These are phyloP conservation scores for Verticillium nonalfalfae DNA, from an alignment of 2,329 filamentous ascomycete genomes.

Conservation along the genomic window DNA sequence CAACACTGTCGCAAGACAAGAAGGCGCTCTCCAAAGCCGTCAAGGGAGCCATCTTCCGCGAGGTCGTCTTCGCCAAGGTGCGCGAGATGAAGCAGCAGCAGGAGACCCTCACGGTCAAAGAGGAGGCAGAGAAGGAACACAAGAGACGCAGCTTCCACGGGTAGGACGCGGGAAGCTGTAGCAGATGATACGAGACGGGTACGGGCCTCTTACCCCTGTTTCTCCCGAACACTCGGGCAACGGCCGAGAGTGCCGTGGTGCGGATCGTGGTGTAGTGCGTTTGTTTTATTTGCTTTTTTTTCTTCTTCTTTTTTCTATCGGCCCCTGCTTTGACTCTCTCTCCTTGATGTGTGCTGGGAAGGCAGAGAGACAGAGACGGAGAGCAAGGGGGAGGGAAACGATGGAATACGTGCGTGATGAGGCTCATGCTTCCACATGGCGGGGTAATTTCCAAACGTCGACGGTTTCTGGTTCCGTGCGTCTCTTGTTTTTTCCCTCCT, in stretches of 20 bases:
- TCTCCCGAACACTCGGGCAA: too few relatives aligned
- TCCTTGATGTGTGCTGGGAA: too few relatives aligned
- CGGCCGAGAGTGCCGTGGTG: background rate
- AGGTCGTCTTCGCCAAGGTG: constrained; percentile 91
- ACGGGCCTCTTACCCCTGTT: too few relatives aligned
- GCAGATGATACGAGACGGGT: background rate
- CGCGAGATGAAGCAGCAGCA: constrained; percentile 86
- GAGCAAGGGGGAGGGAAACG: too few relatives aligned
- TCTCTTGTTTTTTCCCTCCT: background rate
- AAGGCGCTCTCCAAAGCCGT: constrained; percentile 39
- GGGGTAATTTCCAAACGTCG: background rate
- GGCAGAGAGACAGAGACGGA: too few relatives aligned
- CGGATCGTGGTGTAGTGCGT: background rate
- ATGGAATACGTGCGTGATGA: background rate
- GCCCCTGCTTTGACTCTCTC: too few relatives aligned
- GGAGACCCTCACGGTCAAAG: constrained; percentile 62
- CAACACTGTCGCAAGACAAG: constrained; percentile 17
- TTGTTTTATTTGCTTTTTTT: background rate
- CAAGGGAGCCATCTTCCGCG: constrained; percentile 76
- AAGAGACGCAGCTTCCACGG: constrained; percentile 26
- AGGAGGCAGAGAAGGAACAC: constrained; percentile 47
- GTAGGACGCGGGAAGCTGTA: background rate
- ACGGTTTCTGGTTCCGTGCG: background rate
- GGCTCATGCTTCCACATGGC: background rate
- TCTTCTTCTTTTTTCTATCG: background rate